Percentiles rank a stretch among this genome's conserved stretches.
Evolutionary conservation across 345 rosid genomes (phyloP).

Genomic region (Linum lewisii): DNA sequence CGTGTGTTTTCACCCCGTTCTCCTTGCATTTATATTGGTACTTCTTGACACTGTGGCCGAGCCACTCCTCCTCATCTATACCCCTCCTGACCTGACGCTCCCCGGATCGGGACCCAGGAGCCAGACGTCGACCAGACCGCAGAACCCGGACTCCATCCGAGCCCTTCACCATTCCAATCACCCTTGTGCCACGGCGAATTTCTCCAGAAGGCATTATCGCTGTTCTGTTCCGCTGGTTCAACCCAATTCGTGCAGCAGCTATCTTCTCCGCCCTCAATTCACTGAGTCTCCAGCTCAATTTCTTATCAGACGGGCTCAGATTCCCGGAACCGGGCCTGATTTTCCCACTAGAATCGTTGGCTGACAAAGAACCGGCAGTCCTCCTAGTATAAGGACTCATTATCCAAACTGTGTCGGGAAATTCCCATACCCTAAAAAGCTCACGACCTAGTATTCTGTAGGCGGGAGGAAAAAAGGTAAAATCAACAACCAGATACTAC

Average conservation of each 20-base stretch:
- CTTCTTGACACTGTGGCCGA: constrained; percentile 18
- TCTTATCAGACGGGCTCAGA: neutral
- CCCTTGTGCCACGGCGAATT: constrained; percentile 64
- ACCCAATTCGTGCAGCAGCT: constrained; percentile 10
- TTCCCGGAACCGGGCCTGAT: neutral
- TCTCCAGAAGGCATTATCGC: constrained; percentile 78
- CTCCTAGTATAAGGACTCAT: neutral
- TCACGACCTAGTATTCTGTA: neutral
- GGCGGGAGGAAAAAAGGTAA: neutral
- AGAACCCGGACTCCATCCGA: constrained; percentile 70
- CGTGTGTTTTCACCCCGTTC: neutral
- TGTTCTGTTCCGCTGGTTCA: constrained; percentile 16
- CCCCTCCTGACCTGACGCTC: constrained; percentile 44
- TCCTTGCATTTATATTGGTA: constrained; percentile 1
- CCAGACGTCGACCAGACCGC: constrained; percentile 75
- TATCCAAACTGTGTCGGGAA: neutral
- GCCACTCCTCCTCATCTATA: constrained; percentile 44
- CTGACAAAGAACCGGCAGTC: neutral
- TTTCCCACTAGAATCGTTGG: neutral
- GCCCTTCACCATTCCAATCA: constrained; percentile 70
- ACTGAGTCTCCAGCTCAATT: neutral
- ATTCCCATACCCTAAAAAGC: neutral
- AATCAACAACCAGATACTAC: neutral
- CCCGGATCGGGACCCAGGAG: constrained; percentile 40
- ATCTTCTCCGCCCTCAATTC: neutral